Percentiles rank a stretch among this genome's conserved stretches.
Evolutionary conservation across 805 yeast species (phyloP).

Genomic region (Ogataea ramenticola): DNA sequence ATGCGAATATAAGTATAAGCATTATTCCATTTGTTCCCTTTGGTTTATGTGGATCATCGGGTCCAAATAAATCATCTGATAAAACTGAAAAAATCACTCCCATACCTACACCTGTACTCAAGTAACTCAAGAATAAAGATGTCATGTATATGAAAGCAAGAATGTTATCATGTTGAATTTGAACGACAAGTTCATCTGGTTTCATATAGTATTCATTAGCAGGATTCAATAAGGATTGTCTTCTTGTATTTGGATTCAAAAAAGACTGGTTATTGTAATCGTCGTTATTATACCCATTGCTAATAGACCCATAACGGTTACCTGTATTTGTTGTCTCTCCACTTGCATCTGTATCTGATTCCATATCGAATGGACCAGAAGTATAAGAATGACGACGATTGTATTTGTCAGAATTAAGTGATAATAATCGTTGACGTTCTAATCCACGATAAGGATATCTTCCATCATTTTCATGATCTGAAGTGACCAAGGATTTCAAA

Average conservation of each 20-base stretch:
- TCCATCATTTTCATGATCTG: background rate
- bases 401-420: background rate
- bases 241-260: too few relatives aligned
- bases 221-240: background rate
- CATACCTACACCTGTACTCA: slow-evolving; percentile 36
- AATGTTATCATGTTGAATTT: slow-evolving; percentile 33
- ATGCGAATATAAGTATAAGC: slow-evolving; percentile 26
- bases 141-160: slow-evolving; percentile 36
- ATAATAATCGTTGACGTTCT: background rate
- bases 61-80: background rate
- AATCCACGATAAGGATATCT: background rate
- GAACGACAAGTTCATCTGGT: slow-evolving; percentile 11
- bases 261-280: too few relatives aligned
- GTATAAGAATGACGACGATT: background rate
- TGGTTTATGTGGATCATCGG: slow-evolving; percentile 1
- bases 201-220: slow-evolving; percentile 1
- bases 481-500: background rate
- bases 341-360: slow-evolving; percentile 10
- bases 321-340: background rate
- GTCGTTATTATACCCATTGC: too few relatives aligned
- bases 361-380: background rate
- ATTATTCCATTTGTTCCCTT: slow-evolving; percentile 11
- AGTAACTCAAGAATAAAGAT: slow-evolving; percentile 30
- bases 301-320: too few relatives aligned
- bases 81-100: slow-evolving; percentile 30